Conservation (phyloP, 805 yeast species). For the Jamesozyma rosinii region DNA sequence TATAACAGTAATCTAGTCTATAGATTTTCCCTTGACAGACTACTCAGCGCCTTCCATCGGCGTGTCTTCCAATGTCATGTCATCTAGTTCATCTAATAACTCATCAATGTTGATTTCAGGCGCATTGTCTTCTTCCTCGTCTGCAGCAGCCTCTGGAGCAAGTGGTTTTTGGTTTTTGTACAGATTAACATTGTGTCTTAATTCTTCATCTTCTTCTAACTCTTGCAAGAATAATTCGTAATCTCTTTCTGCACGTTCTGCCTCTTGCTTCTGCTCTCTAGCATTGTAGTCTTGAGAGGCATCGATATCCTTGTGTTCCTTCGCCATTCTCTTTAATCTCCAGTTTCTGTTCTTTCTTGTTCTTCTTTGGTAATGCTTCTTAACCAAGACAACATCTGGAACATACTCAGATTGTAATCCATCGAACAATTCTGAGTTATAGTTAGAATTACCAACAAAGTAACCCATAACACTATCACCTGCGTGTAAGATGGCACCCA, state of each 20-base stretch:
- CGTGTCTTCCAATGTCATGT: constrained; percentile 68
- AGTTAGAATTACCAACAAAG: constrained; percentile 73
- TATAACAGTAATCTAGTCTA: too few species aligned
- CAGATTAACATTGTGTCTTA: constrained; percentile 81
- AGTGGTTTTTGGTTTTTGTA: constrained; percentile 48
- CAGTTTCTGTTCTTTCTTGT: constrained; percentile 68
- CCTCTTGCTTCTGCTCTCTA: constrained; percentile 77
- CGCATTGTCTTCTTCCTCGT: constrained; percentile 67
- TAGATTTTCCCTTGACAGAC: not conserved
- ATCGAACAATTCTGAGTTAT: constrained; percentile 82
- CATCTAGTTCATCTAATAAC: constrained; percentile 88
- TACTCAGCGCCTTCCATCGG: constrained; percentile 9
- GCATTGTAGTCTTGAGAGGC: constrained; percentile 53
- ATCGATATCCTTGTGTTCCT: constrained; percentile 81
- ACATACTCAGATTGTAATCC: constrained; percentile 47
- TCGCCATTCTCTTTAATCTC: constrained; percentile 96
- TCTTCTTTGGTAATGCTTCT: constrained; percentile 80
- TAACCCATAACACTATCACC: constrained; percentile 95
- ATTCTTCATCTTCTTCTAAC: constrained; percentile 91
- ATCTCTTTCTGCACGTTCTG: constrained; percentile 87
- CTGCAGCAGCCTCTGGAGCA: constrained; percentile 30
- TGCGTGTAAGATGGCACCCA: constrained; percentile 90
- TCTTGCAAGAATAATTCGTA: constrained; percentile 94
- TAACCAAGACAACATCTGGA: constrained; percentile 81
- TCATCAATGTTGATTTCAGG: constrained; percentile 88